A percentile compares a stretch with the other conserved stretches of the same genome.
These are phyloP conservation scores for Citrus glauca DNA, from an alignment of 345 rosid genomes.

Conservation along the genomic window DNA sequence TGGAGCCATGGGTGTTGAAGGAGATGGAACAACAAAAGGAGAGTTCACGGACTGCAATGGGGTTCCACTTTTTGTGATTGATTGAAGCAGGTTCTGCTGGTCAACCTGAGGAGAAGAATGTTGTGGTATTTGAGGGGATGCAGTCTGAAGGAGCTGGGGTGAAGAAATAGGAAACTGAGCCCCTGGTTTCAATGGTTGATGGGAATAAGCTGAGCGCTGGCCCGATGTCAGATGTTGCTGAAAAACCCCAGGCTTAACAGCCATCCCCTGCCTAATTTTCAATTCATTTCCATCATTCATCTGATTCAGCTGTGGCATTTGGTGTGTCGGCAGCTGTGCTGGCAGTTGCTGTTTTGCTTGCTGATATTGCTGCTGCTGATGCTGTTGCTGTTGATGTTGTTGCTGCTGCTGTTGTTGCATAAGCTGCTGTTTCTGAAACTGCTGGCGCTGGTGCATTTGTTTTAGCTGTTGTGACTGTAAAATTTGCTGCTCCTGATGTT, in stretches of 20 bases:
- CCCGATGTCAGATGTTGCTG: constrained; percentile 61
- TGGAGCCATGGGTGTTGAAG: constrained; percentile 82
- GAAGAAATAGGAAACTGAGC: constrained; percentile 65
- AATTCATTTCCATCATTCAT: constrained; percentile 69
- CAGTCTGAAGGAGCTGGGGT: constrained; percentile 68
- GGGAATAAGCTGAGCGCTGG: constrained; percentile 61
- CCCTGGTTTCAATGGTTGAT: constrained; percentile 69
- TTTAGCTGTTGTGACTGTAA: constrained; percentile 51
- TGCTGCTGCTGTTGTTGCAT: constrained; percentile 27
- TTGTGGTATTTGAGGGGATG: constrained; percentile 76
- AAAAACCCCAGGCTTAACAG: constrained; percentile 58
- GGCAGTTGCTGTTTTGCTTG: constrained; percentile 78
- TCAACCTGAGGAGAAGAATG: constrained; percentile 90
- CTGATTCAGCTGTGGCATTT: constrained; percentile 62
- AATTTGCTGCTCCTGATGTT: constrained; percentile 63
- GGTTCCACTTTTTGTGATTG: constrained; percentile 67
- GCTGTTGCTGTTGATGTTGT: constrained; percentile 47
- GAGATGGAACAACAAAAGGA: constrained; percentile 78
- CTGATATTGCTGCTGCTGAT: constrained; percentile 46
- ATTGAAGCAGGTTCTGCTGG: constrained; percentile 58
- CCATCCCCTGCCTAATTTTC: constrained; percentile 68
- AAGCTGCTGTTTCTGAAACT: constrained; percentile 41
- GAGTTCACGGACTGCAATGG: constrained; percentile 83
- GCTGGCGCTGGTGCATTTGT: constrained; percentile 64
- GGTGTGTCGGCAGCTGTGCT: constrained; percentile 37